Evolutionary conservation across 164 flowering plant species (phyloP).

Genomic region (Vitis rupestris): DNA sequence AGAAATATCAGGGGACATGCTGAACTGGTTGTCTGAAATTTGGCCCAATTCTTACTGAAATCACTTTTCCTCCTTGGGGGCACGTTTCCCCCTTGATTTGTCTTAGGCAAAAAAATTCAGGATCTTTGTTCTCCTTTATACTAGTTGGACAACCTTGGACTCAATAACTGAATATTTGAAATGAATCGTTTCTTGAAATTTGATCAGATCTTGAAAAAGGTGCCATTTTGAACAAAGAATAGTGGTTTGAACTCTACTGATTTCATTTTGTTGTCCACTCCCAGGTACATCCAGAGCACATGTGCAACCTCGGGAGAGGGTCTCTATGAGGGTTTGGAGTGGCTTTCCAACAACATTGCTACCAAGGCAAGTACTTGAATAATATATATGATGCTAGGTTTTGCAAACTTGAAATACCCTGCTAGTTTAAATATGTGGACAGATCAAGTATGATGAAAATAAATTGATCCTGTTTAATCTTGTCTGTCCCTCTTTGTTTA

Average conservation of each 20-base stretch:
- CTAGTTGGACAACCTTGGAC: too few species aligned
- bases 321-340: slow-evolving; percentile 66
- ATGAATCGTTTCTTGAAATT: too few species aligned
- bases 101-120: neutral
- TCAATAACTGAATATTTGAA: too few species aligned
- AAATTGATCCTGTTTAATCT: neutral
- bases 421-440: too few species aligned
- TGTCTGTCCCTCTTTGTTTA: slow-evolving; percentile 2
- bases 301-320: slow-evolving; percentile 84
- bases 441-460: neutral
- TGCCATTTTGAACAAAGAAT: neutral
- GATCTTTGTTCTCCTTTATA: neutral
- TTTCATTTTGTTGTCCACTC: slow-evolving; percentile 1
- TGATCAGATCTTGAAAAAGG: too few species aligned
- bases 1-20: too few species aligned
- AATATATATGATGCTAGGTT: neutral
- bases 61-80: too few species aligned
- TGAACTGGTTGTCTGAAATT: too few species aligned
- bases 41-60: too few species aligned
- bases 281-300: slow-evolving; percentile 72
- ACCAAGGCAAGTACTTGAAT: slow-evolving; percentile 42
- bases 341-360: slow-evolving; percentile 75
- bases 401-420: neutral
- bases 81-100: too few species aligned
- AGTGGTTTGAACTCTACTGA: neutral